Base-by-base conservation (phyloP, 345 rosid genomes). In the Salix koriyanagi region DNA sequence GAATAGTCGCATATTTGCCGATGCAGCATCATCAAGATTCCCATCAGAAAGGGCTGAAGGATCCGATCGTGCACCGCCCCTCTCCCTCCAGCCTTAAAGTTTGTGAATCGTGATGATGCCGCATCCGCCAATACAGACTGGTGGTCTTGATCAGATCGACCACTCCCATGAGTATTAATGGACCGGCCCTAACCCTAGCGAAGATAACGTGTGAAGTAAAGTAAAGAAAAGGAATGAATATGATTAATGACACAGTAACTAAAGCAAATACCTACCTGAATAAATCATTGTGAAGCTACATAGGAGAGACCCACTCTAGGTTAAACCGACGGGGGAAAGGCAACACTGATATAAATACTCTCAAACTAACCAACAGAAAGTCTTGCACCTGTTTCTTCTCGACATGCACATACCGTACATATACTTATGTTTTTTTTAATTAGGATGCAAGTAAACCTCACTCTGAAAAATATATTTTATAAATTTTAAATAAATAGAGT, bases 21-120 rank as follows among this genome's bases (percentile, higher is more conserved):
- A 81, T 87, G 90, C 90, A 87, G 90, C 90, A 87, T 87, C 90
- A 87, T 87, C 90, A 87, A 83, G 90, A 87, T 87, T 87, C 90
- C 79, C 90, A 87, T 21, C 67, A 65, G 41, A 26, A 70, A 81
- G 72, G 77, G 66, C 74, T 25, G 34, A 54, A 48, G 71, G 42
- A n/a, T 7, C 26, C 23, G 75, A 39, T 7, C 23, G 16, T 77
- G 37, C 6, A 5, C 50, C 39, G 16, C 21, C 34, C 65, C 72
- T 25, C 39, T 21, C 65, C 18, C 48, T 13, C 25, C 54, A 72
- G 52, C 76, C 78, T 39, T 67, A 52, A 28, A 70, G 34, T 56
- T 75, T 81, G 90, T 82, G 90, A 87, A 87, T 87, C 90, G 83
- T 83, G 87, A 61, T 77, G 86, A 36, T 81, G 88, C 87, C 32